phyloP scores from a whole-genome alignment of 441 rosid genomes.

The Jatropha podagrica region DNA sequence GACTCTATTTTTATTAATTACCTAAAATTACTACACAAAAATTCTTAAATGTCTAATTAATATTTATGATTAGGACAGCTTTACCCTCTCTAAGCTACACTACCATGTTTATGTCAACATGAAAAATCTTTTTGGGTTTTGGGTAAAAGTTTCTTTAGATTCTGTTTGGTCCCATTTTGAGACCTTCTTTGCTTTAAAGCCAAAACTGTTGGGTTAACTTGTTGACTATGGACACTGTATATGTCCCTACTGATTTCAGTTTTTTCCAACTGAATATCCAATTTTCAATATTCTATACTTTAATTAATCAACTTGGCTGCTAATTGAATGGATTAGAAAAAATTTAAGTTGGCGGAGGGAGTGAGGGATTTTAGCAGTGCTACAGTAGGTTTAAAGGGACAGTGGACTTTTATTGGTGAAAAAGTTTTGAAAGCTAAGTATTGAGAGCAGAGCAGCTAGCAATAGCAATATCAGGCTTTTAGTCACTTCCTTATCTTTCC shows the following conservation, averaged over 20 bases:
- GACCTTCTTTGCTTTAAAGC: constrained; percentile 20
- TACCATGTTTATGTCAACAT: not conserved
- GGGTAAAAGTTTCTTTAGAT: constrained; percentile 11
- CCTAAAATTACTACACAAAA: not conserved
- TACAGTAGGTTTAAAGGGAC: not conserved
- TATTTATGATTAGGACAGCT: constrained; percentile 27
- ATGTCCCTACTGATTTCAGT: no score
- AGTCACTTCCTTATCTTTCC: constrained; percentile 19
- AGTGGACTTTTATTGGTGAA: constrained; percentile 11
- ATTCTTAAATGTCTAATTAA: no score
- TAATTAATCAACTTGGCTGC: no score
- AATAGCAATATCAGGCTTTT: constrained; percentile 23
- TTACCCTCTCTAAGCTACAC: not conserved
- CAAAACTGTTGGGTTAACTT: constrained; percentile 7
- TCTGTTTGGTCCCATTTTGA: constrained; percentile 25
- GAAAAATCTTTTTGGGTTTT: constrained; percentile 2
- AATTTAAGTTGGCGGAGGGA: no score
- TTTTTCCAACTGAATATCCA: no score
- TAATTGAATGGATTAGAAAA: no score
- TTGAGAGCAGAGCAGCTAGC: not conserved
- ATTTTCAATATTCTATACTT: no score
- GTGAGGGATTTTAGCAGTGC: no score
- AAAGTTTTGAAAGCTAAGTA: constrained; percentile 5
- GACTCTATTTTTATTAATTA: constrained; percentile 15
- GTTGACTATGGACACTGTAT: constrained; percentile 7